Evolutionary conservation across 805 yeast species (phyloP).

Genomic region (Kluyveromyces lactis): DNA sequence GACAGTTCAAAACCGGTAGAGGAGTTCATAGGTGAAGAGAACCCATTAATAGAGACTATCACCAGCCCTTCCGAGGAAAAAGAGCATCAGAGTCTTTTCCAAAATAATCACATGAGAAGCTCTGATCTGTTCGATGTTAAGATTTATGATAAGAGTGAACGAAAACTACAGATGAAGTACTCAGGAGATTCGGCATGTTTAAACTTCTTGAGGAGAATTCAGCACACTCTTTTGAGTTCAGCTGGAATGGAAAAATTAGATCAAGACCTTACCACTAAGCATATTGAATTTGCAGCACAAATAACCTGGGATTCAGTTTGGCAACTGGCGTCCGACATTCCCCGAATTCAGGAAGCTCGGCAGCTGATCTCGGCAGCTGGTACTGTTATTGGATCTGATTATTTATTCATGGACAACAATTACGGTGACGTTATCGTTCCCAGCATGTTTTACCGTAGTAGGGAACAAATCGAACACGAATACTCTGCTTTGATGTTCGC

Average conservation of each 20-base stretch:
- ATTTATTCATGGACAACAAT: constrained; percentile 12
- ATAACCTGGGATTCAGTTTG: not conserved
- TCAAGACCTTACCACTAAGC: not conserved
- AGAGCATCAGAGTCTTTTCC: not conserved
- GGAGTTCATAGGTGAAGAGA: constrained; percentile 1
- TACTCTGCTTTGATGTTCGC: constrained; percentile 5
- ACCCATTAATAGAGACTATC: constrained; percentile 9
- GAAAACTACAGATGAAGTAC: constrained; percentile 2
- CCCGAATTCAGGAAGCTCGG: constrained; percentile 9
- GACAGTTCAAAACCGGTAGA: constrained; percentile 3
- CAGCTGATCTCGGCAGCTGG: constrained; percentile 9
- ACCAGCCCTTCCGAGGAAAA: not conserved
- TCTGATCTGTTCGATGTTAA: not conserved
- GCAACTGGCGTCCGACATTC: constrained; percentile 5
- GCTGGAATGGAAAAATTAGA: constrained; percentile 2
- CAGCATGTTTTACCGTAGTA: constrained; percentile 5
- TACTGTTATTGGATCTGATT: constrained; percentile 14
- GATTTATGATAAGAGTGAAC: not conserved
- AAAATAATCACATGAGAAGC: not conserved
- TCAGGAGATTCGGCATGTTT: constrained; percentile 13
- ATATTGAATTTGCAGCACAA: not conserved
- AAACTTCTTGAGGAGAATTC: constrained; percentile 9
- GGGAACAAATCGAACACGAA: not conserved
- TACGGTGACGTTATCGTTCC: constrained; percentile 7
- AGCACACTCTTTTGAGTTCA: constrained; percentile 9